Base-by-base conservation (phyloP, 1,284 basidiomycete genomes). In the Agroathelia rolfsii region DNA sequence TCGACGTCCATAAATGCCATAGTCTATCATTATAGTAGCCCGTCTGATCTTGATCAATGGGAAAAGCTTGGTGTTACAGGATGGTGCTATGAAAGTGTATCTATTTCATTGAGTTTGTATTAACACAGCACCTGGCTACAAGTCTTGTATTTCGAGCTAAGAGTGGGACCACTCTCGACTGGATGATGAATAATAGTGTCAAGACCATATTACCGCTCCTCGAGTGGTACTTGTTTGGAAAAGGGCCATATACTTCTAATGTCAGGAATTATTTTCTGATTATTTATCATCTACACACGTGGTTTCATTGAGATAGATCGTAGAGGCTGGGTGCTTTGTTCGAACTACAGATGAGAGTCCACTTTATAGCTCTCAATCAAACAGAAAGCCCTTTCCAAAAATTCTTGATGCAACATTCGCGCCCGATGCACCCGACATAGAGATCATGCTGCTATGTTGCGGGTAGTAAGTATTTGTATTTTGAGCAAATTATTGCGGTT, bases 1-100 rank as follows among this genome's bases (percentile, higher is more conserved):
- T 49, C 44, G 21, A 48, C 48, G 19, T 47, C 46, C 1, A 48
- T 56, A 24, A 56, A 55, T 19, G 50, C 48, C 8, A 39, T 49
- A 51, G 44, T 43, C 29, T 42, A 49, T 36, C 46, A 47, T 29
- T 41, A 45, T 21, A 43, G 53, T 35, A 36, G 45, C 11, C 45
- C 52, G 5, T 40, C 43, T 43, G 64, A 66, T 36, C 65, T 61
- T 30, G 55, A 61, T 28, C 42, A 48, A 7, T 66, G 64, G 64
- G 61, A 47, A 6, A 24, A 41, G 6, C 40, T 43, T 0, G 60
- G 60, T 9, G 58, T 54, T 1, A 44, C 37, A 4, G 62, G 58
- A 2, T 66, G 62, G 62, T 41, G 43, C 1, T 60, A 53, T 29
- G 36, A 30, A n/a, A 17, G 19, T 2, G n/a, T n/a, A n/a, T n/a